A percentile compares a stretch with the other conserved stretches of the same genome.
These are phyloP conservation scores for Cicer cuneatum DNA, from an alignment of 306 rosid species.

Conservation along the genomic window DNA sequence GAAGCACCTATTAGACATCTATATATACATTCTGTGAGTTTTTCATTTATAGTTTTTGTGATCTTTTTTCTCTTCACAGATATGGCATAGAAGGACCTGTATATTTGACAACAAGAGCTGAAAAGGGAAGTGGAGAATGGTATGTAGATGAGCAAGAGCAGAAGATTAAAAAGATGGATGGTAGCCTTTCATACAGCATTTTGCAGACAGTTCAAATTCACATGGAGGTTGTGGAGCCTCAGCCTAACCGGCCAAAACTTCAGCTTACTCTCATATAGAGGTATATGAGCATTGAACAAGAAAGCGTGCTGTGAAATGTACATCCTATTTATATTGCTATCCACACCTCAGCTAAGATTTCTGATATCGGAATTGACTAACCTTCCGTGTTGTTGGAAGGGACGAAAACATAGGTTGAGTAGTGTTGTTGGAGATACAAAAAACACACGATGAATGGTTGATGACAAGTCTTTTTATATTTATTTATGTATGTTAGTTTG, in stretches of 20 bases:
- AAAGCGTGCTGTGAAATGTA: constrained; percentile 5
- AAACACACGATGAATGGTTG: background rate
- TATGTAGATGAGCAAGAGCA: constrained; percentile 84
- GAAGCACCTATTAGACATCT: constrained; percentile 22
- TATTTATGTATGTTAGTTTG: background rate
- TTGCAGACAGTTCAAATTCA: constrained; percentile 74
- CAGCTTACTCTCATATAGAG: constrained; percentile 71
- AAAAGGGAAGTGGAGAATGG: constrained; percentile 91
- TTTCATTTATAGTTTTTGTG: constrained; percentile 18
- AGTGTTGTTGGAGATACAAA: constrained; percentile 18
- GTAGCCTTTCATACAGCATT: constrained; percentile 70
- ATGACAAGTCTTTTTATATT: background rate
- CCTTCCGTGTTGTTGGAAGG: constrained; percentile 14
- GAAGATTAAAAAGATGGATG: constrained; percentile 86
- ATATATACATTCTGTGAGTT: constrained; percentile 7
- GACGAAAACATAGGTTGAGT: background rate
- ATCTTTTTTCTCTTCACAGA: constrained; percentile 47
- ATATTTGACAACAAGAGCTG: constrained; percentile 68
- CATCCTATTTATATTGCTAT: constrained; percentile 28
- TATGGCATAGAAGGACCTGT: constrained; percentile 95
- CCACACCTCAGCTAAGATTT: constrained; percentile 8
- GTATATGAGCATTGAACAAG: background rate
- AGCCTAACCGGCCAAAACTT: constrained; percentile 88
- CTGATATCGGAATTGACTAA: background rate
- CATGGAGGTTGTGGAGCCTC: constrained; percentile 98